Percentiles rank a stretch among this genome's conserved stretches.
These are phyloP conservation scores for Naegleria lovaniensis DNA, from an alignment of 208 protist species.

Conservation along the genomic window DNA sequence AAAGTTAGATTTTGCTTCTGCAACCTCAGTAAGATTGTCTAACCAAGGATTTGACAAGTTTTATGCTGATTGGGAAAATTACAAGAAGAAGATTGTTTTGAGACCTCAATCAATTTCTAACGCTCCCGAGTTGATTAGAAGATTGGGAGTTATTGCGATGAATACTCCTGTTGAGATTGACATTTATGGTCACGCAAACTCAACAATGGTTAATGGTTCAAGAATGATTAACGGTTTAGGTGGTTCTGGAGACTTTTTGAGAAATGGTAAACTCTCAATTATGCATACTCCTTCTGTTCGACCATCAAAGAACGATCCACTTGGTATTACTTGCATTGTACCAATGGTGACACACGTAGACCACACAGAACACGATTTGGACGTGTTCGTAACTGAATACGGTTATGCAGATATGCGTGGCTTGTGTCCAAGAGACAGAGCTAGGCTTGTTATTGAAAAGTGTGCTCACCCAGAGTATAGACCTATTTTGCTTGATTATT, in stretches of 20 bases:
- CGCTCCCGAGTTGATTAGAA: conserved; percentile 36
- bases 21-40: conserved; percentile 41
- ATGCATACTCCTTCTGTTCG: conserved; percentile 42
- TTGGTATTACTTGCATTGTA: conserved; percentile 39
- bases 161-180: conserved; percentile 50
- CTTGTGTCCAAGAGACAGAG: conserved; percentile 33
- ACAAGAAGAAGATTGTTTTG: conserved; percentile 40
- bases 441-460: conserved; percentile 45
- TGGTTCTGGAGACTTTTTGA: conserved; percentile 45
- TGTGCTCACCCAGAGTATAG: conserved; percentile 52
- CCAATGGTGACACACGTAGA: conserved; percentile 41
- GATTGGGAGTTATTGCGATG: conserved; percentile 43
- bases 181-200: conserved; percentile 49
- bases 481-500: conserved; percentile 47
- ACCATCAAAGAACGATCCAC: conserved; percentile 40
- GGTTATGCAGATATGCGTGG: conserved; percentile 43
- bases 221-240: conserved; percentile 48
- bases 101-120: conserved; percentile 45
- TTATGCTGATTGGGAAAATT: conserved; percentile 43
- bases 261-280: conserved; percentile 41
- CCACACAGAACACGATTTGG: conserved; percentile 45
- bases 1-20: conserved; percentile 42
- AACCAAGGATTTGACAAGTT: conserved; percentile 37
- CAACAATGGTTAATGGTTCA: conserved; percentile 32
- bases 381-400: conserved; percentile 44